Percentiles rank a stretch among this genome's conserved stretches.
phyloP scores from a whole-genome alignment of 495 filamentous ascomycete genomes.

The Hypoxylon cercidicola region DNA sequence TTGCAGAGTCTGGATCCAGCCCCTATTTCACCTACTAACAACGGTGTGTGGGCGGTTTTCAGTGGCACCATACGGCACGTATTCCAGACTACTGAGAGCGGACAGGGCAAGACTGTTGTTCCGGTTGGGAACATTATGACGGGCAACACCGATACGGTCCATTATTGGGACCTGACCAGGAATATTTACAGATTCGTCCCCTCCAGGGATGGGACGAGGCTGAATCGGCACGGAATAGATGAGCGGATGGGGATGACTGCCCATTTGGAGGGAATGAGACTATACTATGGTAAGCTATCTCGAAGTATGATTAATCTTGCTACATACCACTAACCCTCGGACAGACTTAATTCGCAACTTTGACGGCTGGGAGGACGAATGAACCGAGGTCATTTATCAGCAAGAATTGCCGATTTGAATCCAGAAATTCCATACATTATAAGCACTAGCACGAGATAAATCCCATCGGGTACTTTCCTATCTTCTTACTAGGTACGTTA shows the following conservation, averaged over 20 bases:
- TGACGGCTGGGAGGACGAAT: conserved; percentile 25
- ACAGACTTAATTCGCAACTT: conserved; percentile 35
- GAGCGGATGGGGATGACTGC: conserved; percentile 63
- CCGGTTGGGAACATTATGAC: conserved; percentile 71
- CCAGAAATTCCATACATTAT: too few relatives aligned
- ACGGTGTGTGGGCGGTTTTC: conserved; percentile 22
- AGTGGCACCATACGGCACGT: conserved; percentile 27
- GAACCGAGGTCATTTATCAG: neutral
- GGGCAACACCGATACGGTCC: conserved; percentile 70
- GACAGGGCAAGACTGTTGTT: conserved; percentile 66
- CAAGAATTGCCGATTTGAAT: too few relatives aligned
- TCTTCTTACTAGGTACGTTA: too few relatives aligned
- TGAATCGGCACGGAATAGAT: conserved; percentile 66
- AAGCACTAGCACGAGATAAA: too few relatives aligned
- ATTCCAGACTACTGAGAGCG: conserved; percentile 61
- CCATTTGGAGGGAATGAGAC: conserved; percentile 64
- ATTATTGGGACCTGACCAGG: conserved; percentile 68
- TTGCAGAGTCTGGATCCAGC: conserved; percentile 24
- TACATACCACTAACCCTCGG: neutral
- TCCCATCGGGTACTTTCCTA: too few relatives aligned
- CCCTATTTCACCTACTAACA: conserved; percentile 26
- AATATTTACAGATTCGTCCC: conserved; percentile 70
- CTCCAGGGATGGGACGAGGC: conserved; percentile 55
- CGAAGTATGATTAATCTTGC: neutral
- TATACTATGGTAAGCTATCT: conserved; percentile 49